phyloP scores from a whole-genome alignment of 2,329 filamentous ascomycete species.

The Colletotrichum cordylinicola region DNA sequence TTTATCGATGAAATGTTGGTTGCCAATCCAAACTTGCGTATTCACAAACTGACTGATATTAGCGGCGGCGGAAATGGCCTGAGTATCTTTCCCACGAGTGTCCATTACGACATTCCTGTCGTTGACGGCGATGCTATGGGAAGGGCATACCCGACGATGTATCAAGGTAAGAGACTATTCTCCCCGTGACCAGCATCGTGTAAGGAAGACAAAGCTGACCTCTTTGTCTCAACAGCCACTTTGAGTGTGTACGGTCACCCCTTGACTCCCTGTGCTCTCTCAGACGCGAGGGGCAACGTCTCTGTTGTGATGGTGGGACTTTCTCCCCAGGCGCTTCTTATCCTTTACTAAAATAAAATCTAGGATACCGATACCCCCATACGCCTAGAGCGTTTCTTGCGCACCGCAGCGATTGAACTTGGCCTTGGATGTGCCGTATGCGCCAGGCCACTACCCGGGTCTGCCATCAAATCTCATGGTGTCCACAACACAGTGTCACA shows the following conservation, averaged over 20 bases:
- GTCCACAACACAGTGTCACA: constrained; percentile 39
- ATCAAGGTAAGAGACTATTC: constrained; percentile 27
- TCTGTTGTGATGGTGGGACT: constrained; percentile 27
- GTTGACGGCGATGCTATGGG: constrained; percentile 45
- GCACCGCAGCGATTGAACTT: constrained; percentile 42
- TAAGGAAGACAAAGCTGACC: constrained; percentile 31
- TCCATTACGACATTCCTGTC: constrained; percentile 40
- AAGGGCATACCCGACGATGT: constrained; percentile 41
- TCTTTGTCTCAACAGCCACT: constrained; percentile 27
- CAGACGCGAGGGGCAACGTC: constrained; percentile 28
- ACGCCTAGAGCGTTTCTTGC: constrained; percentile 39
- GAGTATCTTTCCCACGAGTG: constrained; percentile 35
- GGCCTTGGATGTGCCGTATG: constrained; percentile 42
- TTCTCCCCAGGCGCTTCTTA: background rate
- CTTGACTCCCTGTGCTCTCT: constrained; percentile 39
- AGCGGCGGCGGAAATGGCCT: constrained; percentile 50
- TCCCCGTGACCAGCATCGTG: constrained; percentile 20
- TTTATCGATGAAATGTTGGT: constrained; percentile 43
- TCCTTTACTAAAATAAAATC: background rate
- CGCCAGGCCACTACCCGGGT: constrained; percentile 36
- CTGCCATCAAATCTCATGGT: constrained; percentile 36
- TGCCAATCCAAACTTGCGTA: rapidly evolving
- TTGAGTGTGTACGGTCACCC: constrained; percentile 44
- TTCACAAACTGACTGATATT: constrained; percentile 13
- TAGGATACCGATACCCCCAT: constrained; percentile 38